These are phyloP conservation scores for Fagus sylvatica DNA, from an alignment of 306 rosid genomes.

Conservation along the genomic window DNA sequence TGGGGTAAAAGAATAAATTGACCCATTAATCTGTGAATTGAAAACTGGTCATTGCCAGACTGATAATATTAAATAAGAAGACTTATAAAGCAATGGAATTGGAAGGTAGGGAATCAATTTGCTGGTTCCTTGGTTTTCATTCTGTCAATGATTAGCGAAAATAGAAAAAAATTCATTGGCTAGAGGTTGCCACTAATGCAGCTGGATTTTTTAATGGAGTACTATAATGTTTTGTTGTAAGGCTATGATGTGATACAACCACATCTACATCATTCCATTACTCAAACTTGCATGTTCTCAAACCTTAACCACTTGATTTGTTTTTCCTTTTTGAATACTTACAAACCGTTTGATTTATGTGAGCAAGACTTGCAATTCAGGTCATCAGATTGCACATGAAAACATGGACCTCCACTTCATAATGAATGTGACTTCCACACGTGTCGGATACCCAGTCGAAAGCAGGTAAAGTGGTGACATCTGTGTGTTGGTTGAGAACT, in stretches of 20 bases:
- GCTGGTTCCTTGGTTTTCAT: constrained; percentile 33
- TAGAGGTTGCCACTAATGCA: constrained; percentile 10
- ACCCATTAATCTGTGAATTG: neutral
- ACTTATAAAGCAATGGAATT: neutral
- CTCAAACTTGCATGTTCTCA: neutral
- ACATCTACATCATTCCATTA: neutral
- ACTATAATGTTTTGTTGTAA: neutral
- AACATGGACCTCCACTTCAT: constrained; percentile 4
- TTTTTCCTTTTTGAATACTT: neutral
- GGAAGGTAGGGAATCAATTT: constrained; percentile 44
- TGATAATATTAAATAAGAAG: constrained; percentile 3
- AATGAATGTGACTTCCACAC: constrained; percentile 7
- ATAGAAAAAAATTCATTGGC: neutral
- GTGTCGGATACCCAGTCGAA: constrained; percentile 12
- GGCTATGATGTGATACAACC: constrained; percentile 13
- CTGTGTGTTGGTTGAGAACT: constrained; percentile 4
- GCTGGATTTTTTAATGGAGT: neutral
- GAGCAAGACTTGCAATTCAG: neutral
- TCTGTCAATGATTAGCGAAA: constrained; percentile 22
- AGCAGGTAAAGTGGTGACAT: constrained; percentile 24
- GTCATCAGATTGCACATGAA: constrained; percentile 3
- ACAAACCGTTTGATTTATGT: neutral
- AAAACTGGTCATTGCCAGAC: neutral
- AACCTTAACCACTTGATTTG: neutral
- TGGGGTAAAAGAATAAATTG: neutral